phyloP scores from a whole-genome alignment of 1,284 basidiomycete genomes.

The Inonotus obliquus region DNA sequence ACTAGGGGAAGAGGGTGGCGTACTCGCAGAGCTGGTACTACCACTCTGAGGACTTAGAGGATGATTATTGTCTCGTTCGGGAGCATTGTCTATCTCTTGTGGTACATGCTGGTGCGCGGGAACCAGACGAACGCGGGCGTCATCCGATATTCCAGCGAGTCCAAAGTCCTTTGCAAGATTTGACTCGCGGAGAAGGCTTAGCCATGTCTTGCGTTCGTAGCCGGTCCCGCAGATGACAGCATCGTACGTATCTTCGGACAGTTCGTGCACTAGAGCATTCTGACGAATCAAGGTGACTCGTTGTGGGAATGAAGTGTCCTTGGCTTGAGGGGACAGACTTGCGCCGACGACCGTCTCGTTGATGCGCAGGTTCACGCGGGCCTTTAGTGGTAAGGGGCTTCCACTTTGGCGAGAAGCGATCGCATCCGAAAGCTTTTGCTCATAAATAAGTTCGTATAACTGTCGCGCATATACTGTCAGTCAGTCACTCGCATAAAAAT shows the following conservation, averaged over 20 bases:
- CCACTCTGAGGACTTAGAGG: background rate
- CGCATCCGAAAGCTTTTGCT: conserved; percentile 45
- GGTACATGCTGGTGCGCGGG: conserved; percentile 10
- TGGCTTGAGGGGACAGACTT: conserved; percentile 25
- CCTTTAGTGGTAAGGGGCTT: conserved; percentile 16
- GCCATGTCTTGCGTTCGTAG: conserved; percentile 49
- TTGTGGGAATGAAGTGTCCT: conserved; percentile 10
- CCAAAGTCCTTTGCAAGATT: conserved; percentile 40
- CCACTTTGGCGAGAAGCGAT: conserved; percentile 33
- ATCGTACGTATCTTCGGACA: conserved; percentile 39
- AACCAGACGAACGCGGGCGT: conserved; percentile 21
- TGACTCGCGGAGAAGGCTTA: conserved; percentile 41
- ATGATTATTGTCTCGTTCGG: background rate
- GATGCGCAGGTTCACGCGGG: conserved; percentile 35
- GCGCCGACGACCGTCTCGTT: conserved; percentile 38
- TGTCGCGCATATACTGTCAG: conserved; percentile 21
- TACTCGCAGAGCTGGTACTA: conserved; percentile 19
- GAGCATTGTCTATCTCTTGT: background rate
- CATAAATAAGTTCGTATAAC: conserved; percentile 53
- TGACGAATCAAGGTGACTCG: conserved; percentile 35
- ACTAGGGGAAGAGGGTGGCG: conserved; percentile 30
- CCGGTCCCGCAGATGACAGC: conserved; percentile 54
- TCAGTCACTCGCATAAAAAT: background rate
- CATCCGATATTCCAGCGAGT: conserved; percentile 26
- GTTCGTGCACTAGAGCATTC: conserved; percentile 31